These are phyloP conservation scores for Teratosphaeria viscida DNA, from an alignment of 2,329 filamentous ascomycete genomes.

Conservation along the genomic window DNA sequence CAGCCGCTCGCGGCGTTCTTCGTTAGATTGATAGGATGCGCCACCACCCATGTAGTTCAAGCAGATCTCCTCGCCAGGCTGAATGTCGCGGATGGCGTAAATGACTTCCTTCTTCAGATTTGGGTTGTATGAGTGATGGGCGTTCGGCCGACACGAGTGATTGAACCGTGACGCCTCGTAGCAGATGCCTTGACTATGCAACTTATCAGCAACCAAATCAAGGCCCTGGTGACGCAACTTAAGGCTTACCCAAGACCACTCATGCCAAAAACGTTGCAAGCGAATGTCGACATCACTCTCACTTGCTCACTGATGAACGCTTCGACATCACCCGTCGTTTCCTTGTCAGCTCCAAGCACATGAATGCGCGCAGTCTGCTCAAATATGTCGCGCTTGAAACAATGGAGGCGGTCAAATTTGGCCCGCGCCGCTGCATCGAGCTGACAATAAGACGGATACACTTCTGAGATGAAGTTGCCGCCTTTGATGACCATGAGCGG, in stretches of 20 bases:
- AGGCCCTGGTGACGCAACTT: neutral
- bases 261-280: slow-evolving; percentile 16
- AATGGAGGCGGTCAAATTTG: slow-evolving; percentile 13
- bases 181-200: slow-evolving; percentile 8
- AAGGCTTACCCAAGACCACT: neutral
- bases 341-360: slow-evolving; percentile 6
- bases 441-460: slow-evolving; percentile 7
- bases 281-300: slow-evolving; percentile 16
- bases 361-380: slow-evolving; percentile 8
- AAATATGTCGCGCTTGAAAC: slow-evolving; percentile 8
- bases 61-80: slow-evolving; percentile 12
- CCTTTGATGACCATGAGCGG: slow-evolving; percentile 11
- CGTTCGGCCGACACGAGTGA: slow-evolving; percentile 17
- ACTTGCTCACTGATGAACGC: slow-evolving; percentile 9
- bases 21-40: slow-evolving; percentile 3
- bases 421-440: slow-evolving; percentile 8
- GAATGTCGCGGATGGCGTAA: slow-evolving; percentile 14
- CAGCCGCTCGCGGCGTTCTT: slow-evolving; percentile 11
- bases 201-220: neutral
- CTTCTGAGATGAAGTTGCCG: neutral
- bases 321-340: slow-evolving; percentile 2
- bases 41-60: slow-evolving; percentile 10
- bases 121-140: slow-evolving; percentile 9
- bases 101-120: slow-evolving; percentile 10
- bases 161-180: slow-evolving; percentile 11